Percentiles rank a stretch among this genome's conserved stretches.
These are phyloP conservation scores for Aspergillus ellipticus DNA, from an alignment of 495 filamentous ascomycete genomes.

Conservation along the genomic window DNA sequence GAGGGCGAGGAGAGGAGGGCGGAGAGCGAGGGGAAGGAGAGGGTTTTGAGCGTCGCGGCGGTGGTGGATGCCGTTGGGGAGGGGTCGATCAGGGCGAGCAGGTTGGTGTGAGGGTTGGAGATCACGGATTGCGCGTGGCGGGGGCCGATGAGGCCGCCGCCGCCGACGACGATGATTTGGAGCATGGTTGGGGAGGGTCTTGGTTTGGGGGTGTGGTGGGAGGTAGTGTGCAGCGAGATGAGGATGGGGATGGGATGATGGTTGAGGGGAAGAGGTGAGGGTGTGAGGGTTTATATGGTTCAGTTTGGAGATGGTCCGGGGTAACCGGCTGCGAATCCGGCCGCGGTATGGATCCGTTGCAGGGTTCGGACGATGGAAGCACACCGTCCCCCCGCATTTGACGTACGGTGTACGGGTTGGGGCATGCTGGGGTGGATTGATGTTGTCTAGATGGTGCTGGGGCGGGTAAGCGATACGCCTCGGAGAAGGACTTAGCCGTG, in stretches of 20 bases:
- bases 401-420: no score
- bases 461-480: no score
- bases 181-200: neutral
- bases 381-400: no score
- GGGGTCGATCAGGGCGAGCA: constrained; percentile 52
- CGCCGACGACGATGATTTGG: constrained; percentile 44
- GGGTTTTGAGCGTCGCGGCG: constrained; percentile 25
- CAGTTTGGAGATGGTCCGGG: no score
- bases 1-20: constrained; percentile 32
- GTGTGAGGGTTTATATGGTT: neutral
- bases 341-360: no score
- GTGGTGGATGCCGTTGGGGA: constrained; percentile 26
- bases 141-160: constrained; percentile 56
- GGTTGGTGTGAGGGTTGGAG: constrained; percentile 39
- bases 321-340: no score
- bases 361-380: no score
- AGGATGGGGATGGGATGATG: neutral
- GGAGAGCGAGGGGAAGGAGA: constrained; percentile 34
- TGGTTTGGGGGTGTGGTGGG: neutral
- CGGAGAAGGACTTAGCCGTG: no score
- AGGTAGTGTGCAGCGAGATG: neutral
- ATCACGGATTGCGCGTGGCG: constrained; percentile 52
- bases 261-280: neutral
- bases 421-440: no score
- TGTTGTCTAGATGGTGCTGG: no score